phyloP scores from a whole-genome alignment of 2,329 filamentous ascomycete genomes.

The Diaporthe citriasiana region DNA sequence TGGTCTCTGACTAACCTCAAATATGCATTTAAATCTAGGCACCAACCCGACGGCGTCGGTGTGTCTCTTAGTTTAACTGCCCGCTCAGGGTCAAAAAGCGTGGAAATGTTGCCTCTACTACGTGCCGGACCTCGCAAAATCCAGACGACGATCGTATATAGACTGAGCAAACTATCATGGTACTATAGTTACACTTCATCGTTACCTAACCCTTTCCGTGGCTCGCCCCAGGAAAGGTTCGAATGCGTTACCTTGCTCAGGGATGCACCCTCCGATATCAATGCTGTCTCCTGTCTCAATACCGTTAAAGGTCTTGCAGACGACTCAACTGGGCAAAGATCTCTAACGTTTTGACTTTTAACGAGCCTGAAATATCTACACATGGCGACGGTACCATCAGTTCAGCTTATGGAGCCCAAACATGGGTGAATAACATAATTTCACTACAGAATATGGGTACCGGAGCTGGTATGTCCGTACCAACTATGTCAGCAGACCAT shows the following conservation, averaged over 20 bases:
- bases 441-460: slow-evolving; percentile 76
- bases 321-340: slow-evolving; percentile 72
- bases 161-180: slow-evolving; percentile 77
- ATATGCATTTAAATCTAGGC: not conserved
- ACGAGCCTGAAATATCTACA: slow-evolving; percentile 77
- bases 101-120: slow-evolving; percentile 82
- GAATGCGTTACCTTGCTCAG: slow-evolving; percentile 88
- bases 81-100: slow-evolving; percentile 50
- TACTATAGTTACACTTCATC: slow-evolving; percentile 83
- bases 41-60: not conserved
- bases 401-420: slow-evolving; percentile 72
- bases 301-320: slow-evolving; percentile 69
- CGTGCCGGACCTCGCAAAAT: slow-evolving; percentile 67
- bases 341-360: slow-evolving; percentile 80
- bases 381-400: slow-evolving; percentile 75
- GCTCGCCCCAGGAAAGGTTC: slow-evolving; percentile 67
- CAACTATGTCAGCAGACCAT: slow-evolving; percentile 69
- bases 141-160: slow-evolving; percentile 77
- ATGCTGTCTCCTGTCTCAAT: slow-evolving; percentile 72
- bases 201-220: slow-evolving; percentile 67
- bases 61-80: not conserved
- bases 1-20: not conserved
- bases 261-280: slow-evolving; percentile 65
- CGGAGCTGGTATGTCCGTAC: slow-evolving; percentile 78
- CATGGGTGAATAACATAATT: slow-evolving; percentile 80